Conservation (phyloP, 345 rosid species). For the Gossypium mustelinum region DNA sequence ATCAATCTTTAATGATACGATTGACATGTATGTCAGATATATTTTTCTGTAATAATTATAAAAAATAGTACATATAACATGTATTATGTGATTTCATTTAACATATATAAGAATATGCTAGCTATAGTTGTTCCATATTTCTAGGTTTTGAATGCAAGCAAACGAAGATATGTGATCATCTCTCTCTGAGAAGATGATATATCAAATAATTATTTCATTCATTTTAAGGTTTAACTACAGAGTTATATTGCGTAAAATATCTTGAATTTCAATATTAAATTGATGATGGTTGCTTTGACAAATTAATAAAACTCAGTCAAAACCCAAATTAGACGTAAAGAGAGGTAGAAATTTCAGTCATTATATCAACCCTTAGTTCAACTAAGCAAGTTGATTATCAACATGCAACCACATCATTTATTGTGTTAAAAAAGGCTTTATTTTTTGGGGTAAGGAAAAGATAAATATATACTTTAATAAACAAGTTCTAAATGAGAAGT, state of each 20-base stretch:
- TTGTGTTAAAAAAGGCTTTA: not conserved
- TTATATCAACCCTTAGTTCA: not conserved
- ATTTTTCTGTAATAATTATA: not conserved
- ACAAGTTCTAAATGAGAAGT: not conserved
- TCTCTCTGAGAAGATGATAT: no score
- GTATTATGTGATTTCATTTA: conserved; percentile 14
- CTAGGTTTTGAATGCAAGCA: no score
- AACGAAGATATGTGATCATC: no score
- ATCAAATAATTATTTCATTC: no score
- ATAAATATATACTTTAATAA: not conserved
- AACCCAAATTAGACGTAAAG: not conserved
- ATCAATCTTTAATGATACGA: not conserved
- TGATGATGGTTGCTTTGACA: not conserved
- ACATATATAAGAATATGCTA: not conserved
- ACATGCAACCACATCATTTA: not conserved
- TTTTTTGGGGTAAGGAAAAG: not conserved
- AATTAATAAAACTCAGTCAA: not conserved
- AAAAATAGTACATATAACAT: not conserved
- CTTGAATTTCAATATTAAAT: not conserved
- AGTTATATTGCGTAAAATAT: not conserved
- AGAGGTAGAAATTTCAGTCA: not conserved
- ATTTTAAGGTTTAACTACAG: no score
- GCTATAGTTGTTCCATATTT: no score
- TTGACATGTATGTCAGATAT: not conserved
- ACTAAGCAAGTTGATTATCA: not conserved